Base-by-base conservation (phyloP, 1,284 basidiomycete species). In the Kwoniella shivajii region DNA sequence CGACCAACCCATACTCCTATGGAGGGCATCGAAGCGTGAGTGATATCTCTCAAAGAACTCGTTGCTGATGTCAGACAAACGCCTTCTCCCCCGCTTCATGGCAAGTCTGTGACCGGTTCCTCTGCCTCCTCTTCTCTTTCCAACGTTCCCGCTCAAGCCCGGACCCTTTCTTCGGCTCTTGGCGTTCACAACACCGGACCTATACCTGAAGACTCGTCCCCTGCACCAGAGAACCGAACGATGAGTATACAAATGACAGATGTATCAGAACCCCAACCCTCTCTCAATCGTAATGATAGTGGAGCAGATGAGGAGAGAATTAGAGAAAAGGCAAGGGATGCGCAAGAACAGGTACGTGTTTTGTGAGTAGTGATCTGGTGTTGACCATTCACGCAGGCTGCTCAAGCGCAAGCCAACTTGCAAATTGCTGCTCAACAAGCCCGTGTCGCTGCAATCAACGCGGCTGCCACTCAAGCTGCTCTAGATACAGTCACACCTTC, bases 361-460 rank as follows among this genome's bases (percentile, higher is more conserved):
- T 30, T 24, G 16, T 7, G 13, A 11, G n/a, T 46, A 11, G 18
- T 18, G 30, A 29, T 41, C 14, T 20, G 16, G 26, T 26, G 46
- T 43, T 57, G 48, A 50, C 46, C 6, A 14, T 14, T 26, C 56
- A n/a, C n/a, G n/a, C n/a, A 79, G 73, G 74, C 77, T 11, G 74
- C 70, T 1, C 68, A 72, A 42, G 77, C 78, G 14, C 75, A 78
- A 56, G 74, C 75, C 16, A 72, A 73, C 22, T 67, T 79, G 6
- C 74, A 78, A 48, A 64, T 76, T 48, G 78, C 77, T 2, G 73
- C 76, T 5, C 77, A 79, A 56, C 74, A 79, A 57, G 77, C 78
- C 18, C 66, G 78, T 6, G 77, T 79, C 0, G 78, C 78, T 6
- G 73, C 75, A 4, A 78, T 79, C 63, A 75, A 79, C 49, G 78